phyloP scores from a whole-genome alignment of 352 stramenopile genomes.

The Albugo candida region DNA sequence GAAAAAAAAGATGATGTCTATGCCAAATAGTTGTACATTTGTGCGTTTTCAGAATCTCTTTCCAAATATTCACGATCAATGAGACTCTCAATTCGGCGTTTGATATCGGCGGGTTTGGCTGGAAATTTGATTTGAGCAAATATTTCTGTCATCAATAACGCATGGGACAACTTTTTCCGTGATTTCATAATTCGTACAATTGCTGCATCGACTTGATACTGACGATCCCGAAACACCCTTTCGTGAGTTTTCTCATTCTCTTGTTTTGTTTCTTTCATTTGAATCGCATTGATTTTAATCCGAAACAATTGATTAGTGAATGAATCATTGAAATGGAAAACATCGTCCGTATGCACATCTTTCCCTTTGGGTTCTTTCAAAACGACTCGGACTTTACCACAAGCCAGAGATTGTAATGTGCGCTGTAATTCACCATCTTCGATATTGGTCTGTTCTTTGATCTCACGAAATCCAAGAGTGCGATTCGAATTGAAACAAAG shows the following conservation, averaged over 20 bases:
- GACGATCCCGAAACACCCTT: conserved; percentile 82
- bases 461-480: conserved; percentile 59
- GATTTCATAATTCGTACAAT: conserved; percentile 99
- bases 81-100: conserved; percentile 77
- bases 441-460: conserved; percentile 77
- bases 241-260: conserved; percentile 89
- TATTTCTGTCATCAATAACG: conserved; percentile 91
- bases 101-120: conserved; percentile 66
- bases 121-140: conserved; percentile 86
- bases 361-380: conserved; percentile 75
- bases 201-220: conserved; percentile 89
- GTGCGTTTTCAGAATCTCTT: conserved; percentile 49
- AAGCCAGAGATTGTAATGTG: conserved; percentile 78
- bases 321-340: conserved; percentile 69
- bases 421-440: conserved; percentile 78
- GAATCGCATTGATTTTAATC: conserved; percentile 91
- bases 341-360: conserved; percentile 67
- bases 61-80: conserved; percentile 82
- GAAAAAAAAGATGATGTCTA: conserved; percentile 7
- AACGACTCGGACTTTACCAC: conserved; percentile 78
- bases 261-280: conserved; percentile 88
- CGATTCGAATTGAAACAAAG: conserved; percentile 59
- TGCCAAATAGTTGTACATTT: conserved; percentile 79
- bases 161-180: conserved; percentile 89
- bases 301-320: conserved; percentile 80